phyloP scores from a whole-genome alignment of 2,329 filamentous ascomycete genomes.

The Pseudonectria buxi region DNA sequence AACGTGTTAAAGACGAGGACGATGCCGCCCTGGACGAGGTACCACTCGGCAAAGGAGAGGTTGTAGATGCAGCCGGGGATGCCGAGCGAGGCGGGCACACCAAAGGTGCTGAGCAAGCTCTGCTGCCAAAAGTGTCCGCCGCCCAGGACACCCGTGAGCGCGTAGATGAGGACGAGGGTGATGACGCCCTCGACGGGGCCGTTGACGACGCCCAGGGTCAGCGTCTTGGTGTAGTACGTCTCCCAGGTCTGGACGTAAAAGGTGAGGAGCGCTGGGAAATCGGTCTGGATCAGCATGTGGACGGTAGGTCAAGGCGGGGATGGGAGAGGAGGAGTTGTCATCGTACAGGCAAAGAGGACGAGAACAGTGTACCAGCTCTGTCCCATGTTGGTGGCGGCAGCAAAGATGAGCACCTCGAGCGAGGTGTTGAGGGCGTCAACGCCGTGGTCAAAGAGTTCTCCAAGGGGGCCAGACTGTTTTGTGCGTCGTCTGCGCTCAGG shows the following conservation, averaged over 20 bases:
- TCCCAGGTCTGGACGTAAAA: slow-evolving; percentile 99
- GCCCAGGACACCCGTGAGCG: slow-evolving; percentile 75
- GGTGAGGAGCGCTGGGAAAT: slow-evolving; percentile 66
- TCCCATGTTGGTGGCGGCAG: slow-evolving; percentile 85
- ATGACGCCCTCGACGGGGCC: slow-evolving; percentile 93
- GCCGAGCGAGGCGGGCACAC: slow-evolving; percentile 55
- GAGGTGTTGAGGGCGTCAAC: slow-evolving; percentile 95
- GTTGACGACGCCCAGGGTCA: slow-evolving; percentile 86
- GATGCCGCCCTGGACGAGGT: slow-evolving; percentile 76
- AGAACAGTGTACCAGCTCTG: slow-evolving; percentile 86
- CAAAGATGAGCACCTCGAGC: slow-evolving; percentile 89
- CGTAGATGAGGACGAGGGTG: slow-evolving; percentile 74
- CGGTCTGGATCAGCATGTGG: slow-evolving; percentile 3
- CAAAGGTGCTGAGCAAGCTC: slow-evolving; percentile 65
- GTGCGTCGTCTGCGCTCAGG: slow-evolving; percentile 62
- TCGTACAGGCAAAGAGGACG: slow-evolving; percentile 72
- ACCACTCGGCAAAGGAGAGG: slow-evolving; percentile 85
- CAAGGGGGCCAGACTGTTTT: slow-evolving; percentile 83
- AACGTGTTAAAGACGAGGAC: slow-evolving; percentile 82
- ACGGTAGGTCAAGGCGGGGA: not conserved
- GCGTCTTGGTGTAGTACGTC: slow-evolving; percentile 94
- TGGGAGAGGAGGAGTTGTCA: not conserved
- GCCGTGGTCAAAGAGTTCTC: slow-evolving; percentile 95
- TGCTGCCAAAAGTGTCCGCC: slow-evolving; percentile 92
- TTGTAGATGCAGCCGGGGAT: slow-evolving; percentile 69